Conservation (phyloP, 2,329 filamentous ascomycete genomes). For the Whalleya microplaca region DNA sequence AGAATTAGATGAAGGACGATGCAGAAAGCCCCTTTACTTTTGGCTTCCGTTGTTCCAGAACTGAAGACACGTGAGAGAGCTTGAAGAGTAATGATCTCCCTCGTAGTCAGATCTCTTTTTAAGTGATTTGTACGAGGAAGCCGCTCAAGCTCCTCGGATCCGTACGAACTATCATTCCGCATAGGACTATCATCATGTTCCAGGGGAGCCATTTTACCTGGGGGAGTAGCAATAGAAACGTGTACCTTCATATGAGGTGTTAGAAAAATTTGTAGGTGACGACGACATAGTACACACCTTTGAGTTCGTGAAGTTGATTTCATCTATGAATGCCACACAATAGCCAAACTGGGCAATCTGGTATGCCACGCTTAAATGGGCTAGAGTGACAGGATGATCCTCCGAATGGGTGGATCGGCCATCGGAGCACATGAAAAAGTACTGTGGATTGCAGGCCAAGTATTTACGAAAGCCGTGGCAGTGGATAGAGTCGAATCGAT, state of each 20-base stretch:
- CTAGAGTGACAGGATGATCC: slow-evolving; percentile 2
- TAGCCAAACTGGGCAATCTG: slow-evolving; percentile 58
- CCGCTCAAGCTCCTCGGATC: neutral
- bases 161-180: neutral
- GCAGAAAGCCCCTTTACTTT: slow-evolving; percentile 16
- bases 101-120: slow-evolving; percentile 13
- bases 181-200: neutral
- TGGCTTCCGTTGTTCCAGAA: neutral
- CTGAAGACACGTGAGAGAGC: slow-evolving; percentile 25
- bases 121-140: neutral
- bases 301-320: slow-evolving; percentile 64
- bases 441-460: slow-evolving; percentile 55
- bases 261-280: neutral
- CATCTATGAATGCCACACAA: slow-evolving; percentile 67
- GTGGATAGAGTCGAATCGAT: slow-evolving; percentile 50
- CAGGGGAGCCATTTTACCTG: neutral
- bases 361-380: slow-evolving; percentile 53
- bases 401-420: slow-evolving; percentile 41
- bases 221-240: slow-evolving; percentile 9
- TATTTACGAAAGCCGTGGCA: slow-evolving; percentile 59
- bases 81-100: slow-evolving; percentile 25
- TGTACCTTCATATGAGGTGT: slow-evolving; percentile 10
- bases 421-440: slow-evolving; percentile 73
- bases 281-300: slow-evolving; percentile 49
- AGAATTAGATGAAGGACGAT: slow-evolving; percentile 33